Percentiles rank a stretch among this genome's conserved stretches.
Conservation (phyloP, 306 rosid species). For the Crotalaria pallida region DNA sequence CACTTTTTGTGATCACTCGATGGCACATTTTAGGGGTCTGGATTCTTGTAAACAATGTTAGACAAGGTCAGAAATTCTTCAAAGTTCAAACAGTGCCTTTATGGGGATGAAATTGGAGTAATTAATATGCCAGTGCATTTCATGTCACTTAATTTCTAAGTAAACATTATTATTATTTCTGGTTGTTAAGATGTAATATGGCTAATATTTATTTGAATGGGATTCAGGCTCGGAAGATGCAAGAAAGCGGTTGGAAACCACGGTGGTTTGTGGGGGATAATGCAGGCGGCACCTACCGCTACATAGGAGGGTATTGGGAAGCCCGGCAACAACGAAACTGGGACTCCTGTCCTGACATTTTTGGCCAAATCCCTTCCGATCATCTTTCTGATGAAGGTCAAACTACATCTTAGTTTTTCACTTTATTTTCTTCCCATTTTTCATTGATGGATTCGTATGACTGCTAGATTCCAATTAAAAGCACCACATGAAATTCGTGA, state of each 20-base stretch:
- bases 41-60: neutral
- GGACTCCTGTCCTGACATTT: constrained; percentile 84
- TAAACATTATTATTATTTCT: neutral
- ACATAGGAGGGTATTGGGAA: constrained; percentile 89
- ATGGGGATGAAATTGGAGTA: neutral
- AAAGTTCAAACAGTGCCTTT: neutral
- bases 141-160: neutral
- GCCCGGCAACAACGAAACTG: constrained; percentile 65
- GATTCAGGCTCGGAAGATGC: constrained; percentile 87
- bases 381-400: constrained; percentile 44
- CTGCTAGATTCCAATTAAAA: constrained; percentile 23
- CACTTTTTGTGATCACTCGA: neutral
- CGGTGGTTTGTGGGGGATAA: constrained; percentile 76
- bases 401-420: constrained; percentile 18
- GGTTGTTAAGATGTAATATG: neutral
- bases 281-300: constrained; percentile 58
- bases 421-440: neutral
- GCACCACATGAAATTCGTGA: constrained; percentile 32
- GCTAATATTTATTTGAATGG: constrained; percentile 1
- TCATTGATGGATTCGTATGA: constrained; percentile 22
- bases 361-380: constrained; percentile 71
- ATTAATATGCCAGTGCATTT: neutral
- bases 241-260: constrained; percentile 94
- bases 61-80: neutral
- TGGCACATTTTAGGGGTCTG: neutral